These are phyloP conservation scores for Tolypocladium sp. DNA, from an alignment of 2,329 filamentous ascomycete species.

Conservation along the genomic window DNA sequence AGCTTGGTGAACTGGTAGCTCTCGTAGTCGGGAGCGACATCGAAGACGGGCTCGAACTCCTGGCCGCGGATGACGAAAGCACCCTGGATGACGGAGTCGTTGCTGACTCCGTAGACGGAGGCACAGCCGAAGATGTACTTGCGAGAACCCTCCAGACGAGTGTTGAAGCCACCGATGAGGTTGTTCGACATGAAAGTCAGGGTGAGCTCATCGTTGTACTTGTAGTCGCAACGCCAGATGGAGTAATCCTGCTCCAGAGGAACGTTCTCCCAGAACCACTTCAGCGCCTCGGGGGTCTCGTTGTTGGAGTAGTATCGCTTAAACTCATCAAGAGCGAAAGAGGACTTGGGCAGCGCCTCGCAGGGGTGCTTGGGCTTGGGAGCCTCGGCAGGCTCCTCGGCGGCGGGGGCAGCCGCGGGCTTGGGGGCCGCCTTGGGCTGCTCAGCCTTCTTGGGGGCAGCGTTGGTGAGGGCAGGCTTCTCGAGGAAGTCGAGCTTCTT, in stretches of 20 bases:
- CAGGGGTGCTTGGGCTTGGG: constrained; percentile 97
- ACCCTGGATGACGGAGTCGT: constrained; percentile 85
- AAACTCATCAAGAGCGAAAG: constrained; percentile 87
- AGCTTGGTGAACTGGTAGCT: constrained; percentile 96
- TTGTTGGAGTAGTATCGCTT: constrained; percentile 99
- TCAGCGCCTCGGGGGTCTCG: constrained; percentile 75
- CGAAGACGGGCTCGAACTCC: constrained; percentile 77
- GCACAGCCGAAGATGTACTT: constrained; percentile 94
- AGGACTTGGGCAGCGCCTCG: constrained; percentile 70
- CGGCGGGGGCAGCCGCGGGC: constrained; percentile 25
- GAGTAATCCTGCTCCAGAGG: constrained; percentile 93
- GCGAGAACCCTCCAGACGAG: constrained; percentile 91
- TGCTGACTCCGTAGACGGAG: constrained; percentile 82
- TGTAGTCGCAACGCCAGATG: constrained; percentile 90
- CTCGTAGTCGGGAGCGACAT: constrained; percentile 95
- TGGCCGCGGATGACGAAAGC: constrained; percentile 93
- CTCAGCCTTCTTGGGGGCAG: constrained; percentile 70
- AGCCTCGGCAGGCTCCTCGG: constrained; percentile 38
- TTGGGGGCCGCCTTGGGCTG: constrained; percentile 62
- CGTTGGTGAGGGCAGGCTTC: constrained; percentile 63
- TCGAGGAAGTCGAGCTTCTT: constrained; percentile 72
- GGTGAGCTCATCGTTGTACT: constrained; percentile 98
- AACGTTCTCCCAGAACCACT: constrained; percentile 97
- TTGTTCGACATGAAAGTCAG: constrained; percentile 99
- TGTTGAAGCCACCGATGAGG: constrained; percentile 96